Percentiles rank a stretch among this genome's conserved stretches.
phyloP scores from a whole-genome alignment of 768 basidiomycete species.

The Tricholoma bakamatsutake region DNA sequence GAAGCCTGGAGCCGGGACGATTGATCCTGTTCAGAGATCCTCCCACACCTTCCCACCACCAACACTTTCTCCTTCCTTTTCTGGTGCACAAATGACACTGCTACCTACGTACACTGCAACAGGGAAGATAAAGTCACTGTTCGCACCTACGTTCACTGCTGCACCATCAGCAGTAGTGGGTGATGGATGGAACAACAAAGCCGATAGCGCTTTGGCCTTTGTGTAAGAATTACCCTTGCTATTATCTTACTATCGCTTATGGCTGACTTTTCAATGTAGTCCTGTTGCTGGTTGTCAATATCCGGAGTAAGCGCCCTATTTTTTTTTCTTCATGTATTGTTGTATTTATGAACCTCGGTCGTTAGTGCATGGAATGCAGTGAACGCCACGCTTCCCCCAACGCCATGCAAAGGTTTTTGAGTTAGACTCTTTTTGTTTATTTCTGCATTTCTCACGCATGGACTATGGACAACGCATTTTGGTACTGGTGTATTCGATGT shows the following conservation, averaged over 20 bases:
- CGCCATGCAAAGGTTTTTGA: constrained; percentile 32
- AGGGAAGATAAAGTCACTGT: constrained; percentile 55
- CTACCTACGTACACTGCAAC: constrained; percentile 73
- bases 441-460: not conserved
- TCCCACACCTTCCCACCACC: constrained; percentile 62
- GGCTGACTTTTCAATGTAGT: constrained; percentile 17
- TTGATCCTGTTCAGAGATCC: constrained; percentile 45
- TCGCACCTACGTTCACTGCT: constrained; percentile 56
- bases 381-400: constrained; percentile 39
- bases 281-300: constrained; percentile 61
- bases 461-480: not conserved
- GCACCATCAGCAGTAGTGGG: constrained; percentile 53
- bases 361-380: constrained; percentile 55
- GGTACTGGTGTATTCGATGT: not conserved
- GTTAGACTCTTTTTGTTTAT: not conserved
- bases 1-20: constrained; percentile 51
- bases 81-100: constrained; percentile 44
- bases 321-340: constrained; percentile 1
- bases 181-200: constrained; percentile 68
- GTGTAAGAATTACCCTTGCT: constrained; percentile 29
- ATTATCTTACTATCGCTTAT: not conserved
- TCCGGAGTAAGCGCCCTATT: constrained; percentile 36
- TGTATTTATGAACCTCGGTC: constrained; percentile 2
- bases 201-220: constrained; percentile 55
- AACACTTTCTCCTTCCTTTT: constrained; percentile 45